phyloP scores from a whole-genome alignment of 306 rosid genomes.

The Carpinus viminea region DNA sequence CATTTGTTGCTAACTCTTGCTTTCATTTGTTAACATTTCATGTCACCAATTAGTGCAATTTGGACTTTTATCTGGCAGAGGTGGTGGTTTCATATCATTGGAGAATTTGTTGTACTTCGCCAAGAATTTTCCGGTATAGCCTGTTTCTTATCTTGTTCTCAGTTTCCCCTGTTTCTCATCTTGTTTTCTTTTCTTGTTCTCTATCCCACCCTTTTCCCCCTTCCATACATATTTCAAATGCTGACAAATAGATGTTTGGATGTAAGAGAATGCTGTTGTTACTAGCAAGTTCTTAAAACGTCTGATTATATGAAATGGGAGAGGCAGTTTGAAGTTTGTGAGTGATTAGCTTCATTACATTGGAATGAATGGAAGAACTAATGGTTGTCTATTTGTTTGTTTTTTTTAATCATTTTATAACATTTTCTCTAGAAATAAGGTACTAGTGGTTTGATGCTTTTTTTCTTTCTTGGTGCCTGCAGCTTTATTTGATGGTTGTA shows the following conservation, averaged over 20 bases:
- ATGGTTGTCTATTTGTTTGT: not conserved
- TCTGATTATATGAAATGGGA: not conserved
- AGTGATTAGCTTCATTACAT: not conserved
- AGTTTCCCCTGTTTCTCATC: too few species aligned
- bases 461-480: not conserved
- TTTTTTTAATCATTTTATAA: not conserved
- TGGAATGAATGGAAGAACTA: not conserved
- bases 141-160: conserved; percentile 23
- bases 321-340: not conserved
- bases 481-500: not conserved
- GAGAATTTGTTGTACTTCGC: conserved; percentile 94
- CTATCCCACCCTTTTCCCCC: not conserved
- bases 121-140: conserved; percentile 76
- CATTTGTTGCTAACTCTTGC: conserved; percentile 17
- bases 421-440: not conserved
- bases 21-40: conserved; percentile 7
- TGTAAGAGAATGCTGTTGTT: not conserved
- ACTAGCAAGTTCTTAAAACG: conserved; percentile 2
- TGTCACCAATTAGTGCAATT: conserved; percentile 30
- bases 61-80: conserved; percentile 63
- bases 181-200: too few species aligned
- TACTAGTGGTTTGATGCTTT: not conserved
- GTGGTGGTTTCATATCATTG: conserved; percentile 98
- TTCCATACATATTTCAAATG: conserved; percentile 19
- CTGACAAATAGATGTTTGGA: conserved; percentile 23